Base-by-base conservation (phyloP, 805 yeast species). In the Saccharomyces eubayanus region DNA sequence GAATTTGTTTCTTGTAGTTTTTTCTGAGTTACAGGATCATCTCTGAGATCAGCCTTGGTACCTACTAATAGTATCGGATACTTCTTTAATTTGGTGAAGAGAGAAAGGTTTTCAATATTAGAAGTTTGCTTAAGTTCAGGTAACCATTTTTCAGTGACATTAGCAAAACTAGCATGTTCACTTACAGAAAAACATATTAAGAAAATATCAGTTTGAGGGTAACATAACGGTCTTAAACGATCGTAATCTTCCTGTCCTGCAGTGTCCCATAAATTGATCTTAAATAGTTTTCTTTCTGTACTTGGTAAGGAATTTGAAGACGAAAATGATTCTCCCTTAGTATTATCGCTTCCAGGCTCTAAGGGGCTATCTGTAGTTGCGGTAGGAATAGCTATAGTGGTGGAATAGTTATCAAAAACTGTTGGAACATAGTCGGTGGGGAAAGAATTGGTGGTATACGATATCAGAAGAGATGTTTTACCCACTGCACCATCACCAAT, bases 401-500 rank as follows among this genome's bases (percentile, higher is more conserved):
- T 92, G 2, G 96, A 81, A 69, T 90, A 90, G 71, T 90, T 89
- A 68, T 90, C 97, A 64, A 90, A 90, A 4, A 90, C 96, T 0
- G 97, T 90, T 50, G 97, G 97, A 55, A 90, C 86, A 69, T 90
- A 90, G 64, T 90, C 97, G 61, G 87, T 88, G 5, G 96, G 96
- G 70, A 90, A 90, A 31, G 95, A 87, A 68, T 89, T 90, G 51
- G 96, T 88, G 29, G 96, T 90, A 72, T 90, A 90, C 27, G 92
- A 83, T 58, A 90, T 89, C 57, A 90, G 78, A 54, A 89, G 76
- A 66, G 96, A 89, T 2, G 96, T 90, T 68, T 89, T 90, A 72
- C 97, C 97, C 47, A 90, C 97, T 53, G 96, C 96, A 72, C 85
- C 97, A 67, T 90, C 97, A 60, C 97, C 97, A 45, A 90, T 91